A percentile compares a stretch with the other conserved stretches of the same genome.
Conservation (phyloP, 768 basidiomycete genomes). For the Termitomyces sp. region DNA sequence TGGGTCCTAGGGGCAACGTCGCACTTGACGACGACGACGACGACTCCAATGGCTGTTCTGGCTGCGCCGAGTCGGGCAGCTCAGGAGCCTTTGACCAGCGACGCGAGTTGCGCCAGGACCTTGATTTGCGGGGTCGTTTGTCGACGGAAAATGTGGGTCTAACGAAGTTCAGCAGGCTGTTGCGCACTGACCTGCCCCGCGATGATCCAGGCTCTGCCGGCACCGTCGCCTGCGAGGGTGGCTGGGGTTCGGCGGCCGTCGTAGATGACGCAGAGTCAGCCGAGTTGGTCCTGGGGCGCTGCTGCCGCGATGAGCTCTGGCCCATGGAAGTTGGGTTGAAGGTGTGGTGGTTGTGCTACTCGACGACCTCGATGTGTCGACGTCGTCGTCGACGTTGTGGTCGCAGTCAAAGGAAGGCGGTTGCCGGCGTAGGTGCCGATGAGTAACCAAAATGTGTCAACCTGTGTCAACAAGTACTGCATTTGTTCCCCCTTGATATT, state of each 20-base stretch:
- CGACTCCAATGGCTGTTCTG: not conserved
- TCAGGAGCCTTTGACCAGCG: slow-evolving; percentile 7
- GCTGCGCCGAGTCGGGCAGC: not conserved
- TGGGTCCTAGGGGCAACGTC: not conserved
- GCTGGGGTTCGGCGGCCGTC: not conserved
- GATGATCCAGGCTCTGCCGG: slow-evolving; percentile 11
- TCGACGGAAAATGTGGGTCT: slow-evolving; percentile 19
- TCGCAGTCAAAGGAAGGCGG: slow-evolving; percentile 14
- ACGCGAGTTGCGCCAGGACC: slow-evolving; percentile 3
- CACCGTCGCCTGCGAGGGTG: not conserved
- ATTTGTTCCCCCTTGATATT: not conserved
- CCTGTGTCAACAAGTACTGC: slow-evolving; percentile 7
- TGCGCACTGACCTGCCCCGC: slow-evolving; percentile 25
- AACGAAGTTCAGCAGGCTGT: slow-evolving; percentile 28
- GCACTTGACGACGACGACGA: not conserved
- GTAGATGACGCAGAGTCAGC: not conserved
- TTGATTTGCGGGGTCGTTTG: slow-evolving; percentile 3
- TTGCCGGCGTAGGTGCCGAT: slow-evolving; percentile 10
- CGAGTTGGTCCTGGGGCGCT: slow-evolving; percentile 9
- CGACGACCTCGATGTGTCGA: slow-evolving; percentile 4
- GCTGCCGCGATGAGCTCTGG: slow-evolving; percentile 7
- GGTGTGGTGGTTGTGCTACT: not conserved
- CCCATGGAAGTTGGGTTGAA: not conserved
- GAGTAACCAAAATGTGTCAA: slow-evolving; percentile 13
- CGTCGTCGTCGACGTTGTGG: slow-evolving; percentile 2